Evolutionary conservation across 805 yeast species (phyloP).

Genomic region (Zygoascus biomembranicola): DNA sequence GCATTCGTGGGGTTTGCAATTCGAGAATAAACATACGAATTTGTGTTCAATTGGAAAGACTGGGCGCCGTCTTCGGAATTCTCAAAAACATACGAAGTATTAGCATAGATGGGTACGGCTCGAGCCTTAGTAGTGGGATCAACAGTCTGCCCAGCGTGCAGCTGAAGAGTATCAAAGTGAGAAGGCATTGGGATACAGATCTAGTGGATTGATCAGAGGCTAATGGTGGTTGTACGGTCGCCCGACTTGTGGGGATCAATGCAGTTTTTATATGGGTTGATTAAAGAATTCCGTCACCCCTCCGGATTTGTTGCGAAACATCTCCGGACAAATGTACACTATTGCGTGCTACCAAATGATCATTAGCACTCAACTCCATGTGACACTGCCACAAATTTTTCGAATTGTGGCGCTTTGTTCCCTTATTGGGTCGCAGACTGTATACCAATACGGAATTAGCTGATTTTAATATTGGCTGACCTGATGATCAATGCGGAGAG

Average conservation of each 20-base stretch:
- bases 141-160: conserved; percentile 86
- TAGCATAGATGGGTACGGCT: conserved; percentile 90
- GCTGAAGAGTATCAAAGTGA: conserved; percentile 83
- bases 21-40: conserved; percentile 84
- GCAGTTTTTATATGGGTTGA: neutral
- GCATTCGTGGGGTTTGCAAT: conserved; percentile 89
- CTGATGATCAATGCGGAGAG: no score
- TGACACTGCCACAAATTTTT: neutral
- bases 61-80: conserved; percentile 90
- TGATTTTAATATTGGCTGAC: no score
- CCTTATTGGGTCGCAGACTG: no score
- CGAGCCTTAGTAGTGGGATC: conserved; percentile 63
- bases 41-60: conserved; percentile 72
- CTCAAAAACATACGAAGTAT: conserved; percentile 81
- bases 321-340: neutral
- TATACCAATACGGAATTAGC: no score
- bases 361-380: neutral
- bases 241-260: neutral
- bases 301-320: neutral
- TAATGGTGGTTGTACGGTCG: neutral
- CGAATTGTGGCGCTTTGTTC: no score
- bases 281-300: neutral
- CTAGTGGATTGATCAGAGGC: neutral
- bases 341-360: neutral
- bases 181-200: conserved; percentile 18